phyloP scores from a whole-genome alignment of 2,329 filamentous ascomycete species.

The Ilyonectria mors-panacis region DNA sequence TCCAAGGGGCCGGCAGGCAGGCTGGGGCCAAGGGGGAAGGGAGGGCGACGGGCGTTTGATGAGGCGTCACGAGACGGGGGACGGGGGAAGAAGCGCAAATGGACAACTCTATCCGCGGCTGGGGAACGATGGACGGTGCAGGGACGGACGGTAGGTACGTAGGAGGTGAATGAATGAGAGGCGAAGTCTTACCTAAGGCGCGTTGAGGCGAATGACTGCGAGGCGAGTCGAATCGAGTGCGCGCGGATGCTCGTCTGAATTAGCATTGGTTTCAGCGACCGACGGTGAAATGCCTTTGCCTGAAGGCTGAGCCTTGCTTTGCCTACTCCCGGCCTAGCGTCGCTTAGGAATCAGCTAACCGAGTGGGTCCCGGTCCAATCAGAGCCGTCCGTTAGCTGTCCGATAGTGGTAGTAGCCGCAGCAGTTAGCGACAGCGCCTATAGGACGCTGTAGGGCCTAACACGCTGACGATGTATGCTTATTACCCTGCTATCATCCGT shows the following conservation, averaged over 20 bases:
- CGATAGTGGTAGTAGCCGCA: conserved; percentile 6
- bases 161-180: conserved; percentile 42
- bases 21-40: conserved; percentile 38
- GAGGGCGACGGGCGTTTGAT: conserved; percentile 36
- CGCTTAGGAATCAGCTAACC: conserved; percentile 38
- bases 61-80: conserved; percentile 32
- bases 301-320: conserved; percentile 45
- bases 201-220: conserved; percentile 49
- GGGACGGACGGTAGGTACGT: conserved; percentile 36
- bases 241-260: conserved; percentile 49
- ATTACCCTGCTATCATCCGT: conserved; percentile 16
- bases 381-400: conserved; percentile 26
- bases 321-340: conserved; percentile 50
- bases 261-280: conserved; percentile 51
- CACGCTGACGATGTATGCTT: neutral
- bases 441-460: neutral
- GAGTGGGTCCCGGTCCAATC: conserved; percentile 44
- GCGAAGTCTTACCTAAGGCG: conserved; percentile 53
- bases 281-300: conserved; percentile 49
- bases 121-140: conserved; percentile 28
- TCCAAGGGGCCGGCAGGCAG: conserved; percentile 32
- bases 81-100: conserved; percentile 27
- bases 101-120: conserved; percentile 36
- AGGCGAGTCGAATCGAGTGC: conserved; percentile 32
- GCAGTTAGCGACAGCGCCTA: neutral